A percentile compares a stretch with the other conserved stretches of the same genome.
These are phyloP conservation scores for Leccinellum rugosiceps DNA, from an alignment of 768 basidiomycete genomes.

Conservation along the genomic window DNA sequence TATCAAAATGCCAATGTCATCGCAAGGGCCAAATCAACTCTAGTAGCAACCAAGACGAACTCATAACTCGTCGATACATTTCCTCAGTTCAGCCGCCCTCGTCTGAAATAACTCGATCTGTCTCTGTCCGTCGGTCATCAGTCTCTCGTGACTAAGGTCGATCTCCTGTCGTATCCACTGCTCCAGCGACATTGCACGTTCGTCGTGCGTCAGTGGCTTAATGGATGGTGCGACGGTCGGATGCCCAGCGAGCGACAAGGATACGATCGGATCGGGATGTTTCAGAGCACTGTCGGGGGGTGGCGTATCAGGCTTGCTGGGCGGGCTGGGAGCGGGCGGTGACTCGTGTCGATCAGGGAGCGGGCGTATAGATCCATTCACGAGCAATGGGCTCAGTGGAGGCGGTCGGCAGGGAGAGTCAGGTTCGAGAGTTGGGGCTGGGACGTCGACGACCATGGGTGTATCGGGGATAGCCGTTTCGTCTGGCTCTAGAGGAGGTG, in stretches of 20 bases:
- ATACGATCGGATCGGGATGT: conserved; percentile 10
- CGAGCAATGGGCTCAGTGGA: background rate
- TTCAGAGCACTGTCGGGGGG: background rate
- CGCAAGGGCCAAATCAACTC: background rate
- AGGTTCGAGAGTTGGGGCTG: background rate
- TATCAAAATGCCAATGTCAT: background rate
- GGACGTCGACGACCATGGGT: background rate
- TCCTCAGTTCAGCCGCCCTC: conserved; percentile 40
- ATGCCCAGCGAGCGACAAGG: conserved; percentile 11
- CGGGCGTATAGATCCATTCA: background rate
- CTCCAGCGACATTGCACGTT: conserved; percentile 77
- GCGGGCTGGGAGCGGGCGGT: background rate
- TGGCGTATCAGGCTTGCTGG: background rate
- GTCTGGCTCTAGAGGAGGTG: background rate
- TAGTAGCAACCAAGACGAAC: background rate
- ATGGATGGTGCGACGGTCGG: conserved; percentile 12
- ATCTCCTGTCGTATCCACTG: conserved; percentile 82
- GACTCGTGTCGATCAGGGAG: background rate
- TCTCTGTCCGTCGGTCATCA: conserved; percentile 49
- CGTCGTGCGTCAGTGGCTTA: conserved; percentile 38
- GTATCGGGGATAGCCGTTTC: background rate
- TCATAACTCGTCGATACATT: conserved; percentile 34
- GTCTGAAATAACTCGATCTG: conserved; percentile 48
- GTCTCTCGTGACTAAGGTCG: conserved; percentile 58
- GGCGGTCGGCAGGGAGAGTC: background rate